These are phyloP conservation scores for Plasmodium vinckei DNA, from an alignment of 169 alveolate species.

Conservation along the genomic window DNA sequence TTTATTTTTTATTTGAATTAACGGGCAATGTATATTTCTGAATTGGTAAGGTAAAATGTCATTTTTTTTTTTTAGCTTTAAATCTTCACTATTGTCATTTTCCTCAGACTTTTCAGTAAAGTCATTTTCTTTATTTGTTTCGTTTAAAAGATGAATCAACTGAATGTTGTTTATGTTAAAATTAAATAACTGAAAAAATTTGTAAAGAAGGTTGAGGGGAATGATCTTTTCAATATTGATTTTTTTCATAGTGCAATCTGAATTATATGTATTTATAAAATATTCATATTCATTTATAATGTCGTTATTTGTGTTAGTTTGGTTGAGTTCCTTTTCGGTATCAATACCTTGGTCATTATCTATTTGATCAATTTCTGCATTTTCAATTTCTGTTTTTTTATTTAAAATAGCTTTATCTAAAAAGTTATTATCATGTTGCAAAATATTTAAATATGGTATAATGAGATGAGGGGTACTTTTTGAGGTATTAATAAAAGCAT, in stretches of 20 bases:
- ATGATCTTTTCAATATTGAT: conserved; percentile 48
- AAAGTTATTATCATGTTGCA: conserved; percentile 57
- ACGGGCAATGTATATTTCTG: conserved; percentile 53
- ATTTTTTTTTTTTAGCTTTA: conserved; percentile 6
- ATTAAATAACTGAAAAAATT: conserved; percentile 64
- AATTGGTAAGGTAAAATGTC: conserved; percentile 31
- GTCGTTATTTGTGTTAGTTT: not conserved
- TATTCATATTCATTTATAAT: conserved; percentile 16
- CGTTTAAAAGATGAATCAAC: conserved; percentile 38
- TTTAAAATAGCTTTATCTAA: conserved; percentile 44
- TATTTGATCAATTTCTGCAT: not conserved
- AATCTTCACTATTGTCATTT: not conserved
- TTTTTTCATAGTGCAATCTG: conserved; percentile 27
- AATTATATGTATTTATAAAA: conserved; percentile 38
- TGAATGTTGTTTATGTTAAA: conserved; percentile 69
- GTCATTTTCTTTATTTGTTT: conserved; percentile 40
- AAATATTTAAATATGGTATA: conserved; percentile 45
- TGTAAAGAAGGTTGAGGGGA: conserved; percentile 49
- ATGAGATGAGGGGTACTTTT: not conserved
- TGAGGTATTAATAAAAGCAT: no score
- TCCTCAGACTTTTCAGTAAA: conserved; percentile 7
- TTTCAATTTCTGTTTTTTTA: not conserved
- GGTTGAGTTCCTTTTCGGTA: not conserved
- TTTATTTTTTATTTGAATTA: conserved; percentile 72
- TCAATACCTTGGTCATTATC: not conserved